These are phyloP conservation scores for Nitzschia sp. DNA, from an alignment of 108 stramenopile species.

Conservation along the genomic window DNA sequence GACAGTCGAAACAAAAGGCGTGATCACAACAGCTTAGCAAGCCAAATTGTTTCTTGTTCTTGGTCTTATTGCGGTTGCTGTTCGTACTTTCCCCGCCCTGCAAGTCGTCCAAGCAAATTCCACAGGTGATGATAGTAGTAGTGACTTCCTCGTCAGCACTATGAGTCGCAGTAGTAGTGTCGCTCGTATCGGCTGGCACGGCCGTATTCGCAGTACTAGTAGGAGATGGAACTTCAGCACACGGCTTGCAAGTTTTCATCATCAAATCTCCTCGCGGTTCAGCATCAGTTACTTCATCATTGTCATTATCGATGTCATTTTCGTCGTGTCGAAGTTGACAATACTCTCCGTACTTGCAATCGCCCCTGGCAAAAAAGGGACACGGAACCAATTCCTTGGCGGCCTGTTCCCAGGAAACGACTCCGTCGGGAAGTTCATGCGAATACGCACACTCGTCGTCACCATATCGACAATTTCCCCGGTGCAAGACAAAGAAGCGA, in stretches of 20 bases:
- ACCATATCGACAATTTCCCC: conserved; percentile 39
- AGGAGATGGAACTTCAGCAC: background rate
- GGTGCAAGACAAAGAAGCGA: conserved; percentile 40
- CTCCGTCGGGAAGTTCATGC: conserved; percentile 27
- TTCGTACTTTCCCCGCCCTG: background rate
- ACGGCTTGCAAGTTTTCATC: background rate
- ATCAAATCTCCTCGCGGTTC: too few relatives aligned
- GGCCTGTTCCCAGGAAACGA: conserved; percentile 34
- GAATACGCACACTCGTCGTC: conserved; percentile 41
- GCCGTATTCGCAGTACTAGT: conserved; percentile 1
- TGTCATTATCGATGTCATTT: background rate
- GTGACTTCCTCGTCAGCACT: too few relatives aligned
- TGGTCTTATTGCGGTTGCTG: background rate
- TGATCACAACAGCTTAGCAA: conserved; percentile 53
- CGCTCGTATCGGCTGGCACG: background rate
- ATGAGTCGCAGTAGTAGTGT: too few relatives aligned
- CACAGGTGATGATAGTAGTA: conserved; percentile 43
- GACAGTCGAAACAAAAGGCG: conserved; percentile 46
- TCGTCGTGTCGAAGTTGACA: background rate
- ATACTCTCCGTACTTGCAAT: conserved; percentile 15
- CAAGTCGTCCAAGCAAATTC: conserved; percentile 52
- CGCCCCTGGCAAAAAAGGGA: conserved; percentile 16
- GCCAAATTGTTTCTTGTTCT: conserved; percentile 30
- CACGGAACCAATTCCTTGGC: conserved; percentile 35
- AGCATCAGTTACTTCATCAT: background rate